Conservation (phyloP, 176 grass and related monocot species). For the Sorghum bicolor region Sorghum_bicolor_NCBIv3 NC_012873.2:3302001-3302500, state of each 20-base stretch:
- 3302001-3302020: neutral
- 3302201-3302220: neutral
- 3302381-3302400: neutral
- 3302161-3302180: neutral
- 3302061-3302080: neutral
- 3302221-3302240: neutral
- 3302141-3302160: neutral
- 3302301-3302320: neutral
- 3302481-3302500: neutral
- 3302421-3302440: constrained; percentile 1
- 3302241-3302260: neutral
- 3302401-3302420: neutral
- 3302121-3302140: neutral
- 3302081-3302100: neutral
- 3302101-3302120: neutral
- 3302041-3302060: neutral
- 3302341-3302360: neutral
- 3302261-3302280: neutral
- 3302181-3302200: neutral
- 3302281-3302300: neutral
- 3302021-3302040: neutral
- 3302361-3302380: neutral
- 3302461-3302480: neutral
- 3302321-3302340: neutral
- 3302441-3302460: neutral